These are phyloP conservation scores for Adansonia rubrostipa DNA, from an alignment of 441 rosid genomes.

Conservation along the genomic window DNA sequence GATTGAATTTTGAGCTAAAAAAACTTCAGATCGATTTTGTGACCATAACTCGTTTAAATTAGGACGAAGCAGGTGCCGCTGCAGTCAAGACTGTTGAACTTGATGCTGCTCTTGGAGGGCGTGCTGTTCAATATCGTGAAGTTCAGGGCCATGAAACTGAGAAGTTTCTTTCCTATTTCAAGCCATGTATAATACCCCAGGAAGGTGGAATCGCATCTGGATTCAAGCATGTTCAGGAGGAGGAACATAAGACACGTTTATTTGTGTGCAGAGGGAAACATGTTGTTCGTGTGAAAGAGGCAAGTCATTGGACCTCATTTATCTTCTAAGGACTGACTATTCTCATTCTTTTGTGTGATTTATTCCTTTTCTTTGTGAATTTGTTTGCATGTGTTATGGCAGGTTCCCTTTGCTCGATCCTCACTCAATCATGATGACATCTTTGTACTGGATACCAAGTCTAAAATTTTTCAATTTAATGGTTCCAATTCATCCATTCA, in stretches of 20 bases:
- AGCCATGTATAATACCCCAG: slow-evolving; percentile 93
- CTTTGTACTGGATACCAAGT: slow-evolving; percentile 78
- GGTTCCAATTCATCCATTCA: slow-evolving; percentile 95
- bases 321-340: slow-evolving; percentile 20
- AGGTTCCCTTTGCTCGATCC: slow-evolving; percentile 95
- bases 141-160: slow-evolving; percentile 95
- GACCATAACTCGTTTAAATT: slow-evolving; percentile 36
- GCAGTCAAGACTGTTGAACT: slow-evolving; percentile 85
- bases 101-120: slow-evolving; percentile 97
- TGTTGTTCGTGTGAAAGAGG: slow-evolving; percentile 94
- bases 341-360: slow-evolving; percentile 15
- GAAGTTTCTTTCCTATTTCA: slow-evolving; percentile 88
- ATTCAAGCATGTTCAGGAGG: slow-evolving; percentile 76
- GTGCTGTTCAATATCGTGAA: slow-evolving; percentile 97
- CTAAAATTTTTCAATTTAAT: slow-evolving; percentile 76
- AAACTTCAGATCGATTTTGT: slow-evolving; percentile 21
- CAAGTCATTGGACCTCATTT: slow-evolving; percentile 39
- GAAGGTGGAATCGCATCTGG: slow-evolving; percentile 96
- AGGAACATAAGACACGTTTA: slow-evolving; percentile 76
- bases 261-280: slow-evolving; percentile 94
- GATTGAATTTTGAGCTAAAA: background rate
- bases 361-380: slow-evolving; percentile 21
- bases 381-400: slow-evolving; percentile 35
- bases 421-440: slow-evolving; percentile 95
- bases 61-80: slow-evolving; percentile 96